Evolutionary conservation across 306 rosid species (phyloP).

Genomic region (Quercus robur): DNA sequence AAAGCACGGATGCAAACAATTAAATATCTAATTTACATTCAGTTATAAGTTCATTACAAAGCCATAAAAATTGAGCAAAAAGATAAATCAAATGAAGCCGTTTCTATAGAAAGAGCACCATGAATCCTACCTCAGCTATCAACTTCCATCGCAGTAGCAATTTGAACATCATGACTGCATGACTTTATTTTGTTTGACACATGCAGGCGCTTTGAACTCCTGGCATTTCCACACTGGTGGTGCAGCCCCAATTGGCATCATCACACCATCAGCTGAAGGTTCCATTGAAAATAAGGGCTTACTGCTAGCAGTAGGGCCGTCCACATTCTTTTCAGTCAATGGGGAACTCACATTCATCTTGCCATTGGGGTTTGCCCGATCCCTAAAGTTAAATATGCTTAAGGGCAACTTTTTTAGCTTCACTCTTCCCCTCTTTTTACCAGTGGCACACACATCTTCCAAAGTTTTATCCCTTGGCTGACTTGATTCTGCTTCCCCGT

Average conservation of each 20-base stretch:
- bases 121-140: constrained; percentile 76
- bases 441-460: constrained; percentile 49
- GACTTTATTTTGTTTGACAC: constrained; percentile 72
- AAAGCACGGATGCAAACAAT: constrained; percentile 43
- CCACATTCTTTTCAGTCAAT: constrained; percentile 43
- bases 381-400: constrained; percentile 65
- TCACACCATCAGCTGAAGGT: constrained; percentile 50
- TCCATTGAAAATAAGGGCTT: constrained; percentile 57
- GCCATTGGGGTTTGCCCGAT: constrained; percentile 60
- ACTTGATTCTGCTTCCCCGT: constrained; percentile 70
- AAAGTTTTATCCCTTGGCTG: constrained; percentile 46
- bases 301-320: constrained; percentile 39
- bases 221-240: constrained; percentile 83
- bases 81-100: constrained; percentile 37
- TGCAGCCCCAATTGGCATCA: constrained; percentile 55
- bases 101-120: constrained; percentile 42
- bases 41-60: constrained; percentile 58
- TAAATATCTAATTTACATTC: constrained; percentile 73
- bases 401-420: constrained; percentile 87
- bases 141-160: constrained; percentile 39
- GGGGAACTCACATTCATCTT: constrained; percentile 42
- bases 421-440: constrained; percentile 85
- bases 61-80: constrained; percentile 39
- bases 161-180: constrained; percentile 58
- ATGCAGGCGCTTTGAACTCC: constrained; percentile 65